Evolutionary conservation across 306 rosid genomes (phyloP), one percentile per base, ranked within the genome.

Genomic region (Rubus idaeus): DNA sequence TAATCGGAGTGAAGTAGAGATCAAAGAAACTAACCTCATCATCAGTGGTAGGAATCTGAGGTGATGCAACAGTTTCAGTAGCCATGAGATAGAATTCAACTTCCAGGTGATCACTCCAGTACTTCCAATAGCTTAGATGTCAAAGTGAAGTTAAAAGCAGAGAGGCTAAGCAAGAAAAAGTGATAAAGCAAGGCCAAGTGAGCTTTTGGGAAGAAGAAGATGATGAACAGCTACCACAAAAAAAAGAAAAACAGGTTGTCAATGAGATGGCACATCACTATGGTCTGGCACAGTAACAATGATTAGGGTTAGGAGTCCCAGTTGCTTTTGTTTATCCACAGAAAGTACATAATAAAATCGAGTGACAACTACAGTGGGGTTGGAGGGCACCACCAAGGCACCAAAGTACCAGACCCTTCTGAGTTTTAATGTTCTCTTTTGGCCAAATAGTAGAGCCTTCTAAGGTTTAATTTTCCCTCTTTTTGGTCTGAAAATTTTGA

Each of bases 241-340:
- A 74, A 74, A 75, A 83, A 81, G 82, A 58, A 85, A 75, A 84
- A 81, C 84, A 68, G 85, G 86, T 74, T 88, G 91, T 85, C 87
- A 81, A 52, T 71, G 90, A 81, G 90, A 84, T 88, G 85, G 88
- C 82, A 85, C 89, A 77, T 83, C 91, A 89, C 88, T 30, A 85
- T 89, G 90, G 89, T 79, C 84, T 82, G 89, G 77, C 83, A 57
- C 65, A 73, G 42, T 83, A 78, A 87, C 86, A 90, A 88, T 91
- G 87, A 90, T 91, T 88, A 68, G 71, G 86, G 82, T 78, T 80
- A 26, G 30, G 66, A 72, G 69, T 39, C 70, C 21, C 56, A 63
- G 84, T 77, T 78, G 74, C 78, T 86, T 69, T 65, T 7, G 60
- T 70, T 70, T 82, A 76, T 81, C 67, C 67, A 53, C 11, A 44